A percentile compares a stretch with the other conserved stretches of the same genome.
phyloP scores from a whole-genome alignment of 345 rosid species.

The Raphanus raphanistrum region DNA sequence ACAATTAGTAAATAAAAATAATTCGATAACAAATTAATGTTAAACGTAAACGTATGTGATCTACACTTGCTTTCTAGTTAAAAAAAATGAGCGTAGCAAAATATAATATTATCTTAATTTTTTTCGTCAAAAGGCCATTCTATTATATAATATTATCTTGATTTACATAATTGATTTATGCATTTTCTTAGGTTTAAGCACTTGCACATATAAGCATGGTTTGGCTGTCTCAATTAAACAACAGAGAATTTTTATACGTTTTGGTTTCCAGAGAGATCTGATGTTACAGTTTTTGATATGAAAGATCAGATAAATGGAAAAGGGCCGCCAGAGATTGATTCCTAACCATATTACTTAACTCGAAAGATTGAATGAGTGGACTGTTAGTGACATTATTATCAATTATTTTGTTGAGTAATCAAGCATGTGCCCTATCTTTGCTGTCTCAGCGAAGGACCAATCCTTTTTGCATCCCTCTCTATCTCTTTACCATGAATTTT shows the following conservation, averaged over 20 bases:
- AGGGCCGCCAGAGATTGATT: constrained; percentile 28
- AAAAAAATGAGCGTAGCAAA: neutral
- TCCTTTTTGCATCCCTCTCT: constrained; percentile 12
- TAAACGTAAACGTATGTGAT: neutral
- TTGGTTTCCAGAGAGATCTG: neutral
- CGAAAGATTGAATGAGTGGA: constrained; percentile 39
- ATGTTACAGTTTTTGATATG: neutral
- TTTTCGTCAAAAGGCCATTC: too few relatives aligned
- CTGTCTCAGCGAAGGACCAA: constrained; percentile 23
- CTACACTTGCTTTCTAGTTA: neutral
- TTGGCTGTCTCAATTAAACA: neutral
- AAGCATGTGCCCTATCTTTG: constrained; percentile 36
- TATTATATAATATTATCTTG: too few relatives aligned
- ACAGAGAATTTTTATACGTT: neutral
- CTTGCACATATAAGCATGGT: neutral
- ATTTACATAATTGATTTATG: neutral
- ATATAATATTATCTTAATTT: too few relatives aligned
- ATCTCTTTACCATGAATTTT: constrained; percentile 15
- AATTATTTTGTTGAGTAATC: constrained; percentile 36
- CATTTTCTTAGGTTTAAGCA: neutral
- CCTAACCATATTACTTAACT: constrained; percentile 44
- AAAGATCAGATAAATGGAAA: constrained; percentile 24
- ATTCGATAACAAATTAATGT: neutral
- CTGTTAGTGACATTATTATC: constrained; percentile 38
- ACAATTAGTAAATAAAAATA: neutral